Conservation (phyloP, 192 early-diverging fungal species). For the Coemansia reversa region DNA sequence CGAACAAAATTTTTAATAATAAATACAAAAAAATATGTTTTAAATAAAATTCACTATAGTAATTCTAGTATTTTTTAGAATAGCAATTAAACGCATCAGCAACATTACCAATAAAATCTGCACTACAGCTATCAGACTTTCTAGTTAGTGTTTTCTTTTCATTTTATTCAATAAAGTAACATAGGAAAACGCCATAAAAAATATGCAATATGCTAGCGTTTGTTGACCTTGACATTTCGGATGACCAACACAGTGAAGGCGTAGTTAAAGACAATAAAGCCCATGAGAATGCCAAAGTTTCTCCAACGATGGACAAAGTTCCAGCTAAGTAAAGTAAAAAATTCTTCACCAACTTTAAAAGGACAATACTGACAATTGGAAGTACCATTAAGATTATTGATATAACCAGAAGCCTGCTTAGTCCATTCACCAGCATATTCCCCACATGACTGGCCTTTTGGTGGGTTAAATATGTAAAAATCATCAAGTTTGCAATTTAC, state of each 20-base stretch:
- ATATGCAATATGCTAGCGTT: no score
- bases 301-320: constrained; percentile 63
- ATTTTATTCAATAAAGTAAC: no score
- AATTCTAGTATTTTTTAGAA: no score
- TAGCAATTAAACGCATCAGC: no score
- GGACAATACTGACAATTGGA: constrained; percentile 64
- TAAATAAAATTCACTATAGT: no score
- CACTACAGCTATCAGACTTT: no score
- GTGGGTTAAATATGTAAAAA: constrained; percentile 57
- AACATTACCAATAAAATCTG: no score
- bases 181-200: no score
- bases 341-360: constrained; percentile 61
- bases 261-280: constrained; percentile 63
- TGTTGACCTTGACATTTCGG: constrained; percentile 45
- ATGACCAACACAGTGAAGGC: constrained; percentile 44
- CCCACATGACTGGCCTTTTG: constrained; percentile 61
- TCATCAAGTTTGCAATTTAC: constrained; percentile 57
- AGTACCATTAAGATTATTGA: constrained; percentile 57
- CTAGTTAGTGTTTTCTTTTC: no score
- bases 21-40: no score
- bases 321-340: constrained; percentile 56
- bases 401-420: constrained; percentile 58
- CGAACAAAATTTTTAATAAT: no score
- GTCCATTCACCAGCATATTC: constrained; percentile 61
- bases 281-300: constrained; percentile 66